Evolutionary conservation across 2,329 filamentous ascomycete genomes (phyloP), one percentile per base, ranked within the genome.

Genomic region (Diaporthe ampelina): DNA sequence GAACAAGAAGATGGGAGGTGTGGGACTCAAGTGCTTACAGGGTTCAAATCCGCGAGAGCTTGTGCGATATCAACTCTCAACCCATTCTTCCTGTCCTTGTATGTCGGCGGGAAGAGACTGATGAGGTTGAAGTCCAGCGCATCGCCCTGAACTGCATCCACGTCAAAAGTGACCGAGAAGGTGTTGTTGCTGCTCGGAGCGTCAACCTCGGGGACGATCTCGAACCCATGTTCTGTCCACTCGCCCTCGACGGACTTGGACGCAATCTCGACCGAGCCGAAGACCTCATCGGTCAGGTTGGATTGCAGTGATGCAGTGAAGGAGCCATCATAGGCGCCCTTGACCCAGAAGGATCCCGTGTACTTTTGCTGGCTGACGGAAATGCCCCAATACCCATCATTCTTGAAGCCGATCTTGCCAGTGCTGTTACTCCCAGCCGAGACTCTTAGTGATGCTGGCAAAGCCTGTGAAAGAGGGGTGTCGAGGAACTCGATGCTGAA

Each of bases 81-180:
- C 0, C 91, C 91, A 77, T 93, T 92, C 68, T 85, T 82, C 63
- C 88, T 84, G 75, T 85, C 83, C 76, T 91, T 91, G 80, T 88
- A 91, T 0, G 90, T 91, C 0, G 88, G 88, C 2, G 89, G 90
- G 81, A 91, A 92, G 19, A 92, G 78, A 73, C 88, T 90, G 79
- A 91, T 88, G 26, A 91, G 79, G 78, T 89, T 89, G 73, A 91
- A 90, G 79, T 91, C 86, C 1, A 91, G 81, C 4, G 85, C 85
- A 6, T 83, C 83, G 6, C 82, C 81, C 29, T 80, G 76, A 26
- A 81, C 81, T 9, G 82, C 83, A 79, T 86, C 73, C 6, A 4
- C 29, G 70, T 90, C 86, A 76, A 90, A 91, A 0, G 86, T 87
- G 10, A 91, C 82, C 0, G 84, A 83, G 75, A 91, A 90, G 0